Base-by-base conservation (phyloP, 1,284 basidiomycete species). In the Singerocomus inundabilis region DNA sequence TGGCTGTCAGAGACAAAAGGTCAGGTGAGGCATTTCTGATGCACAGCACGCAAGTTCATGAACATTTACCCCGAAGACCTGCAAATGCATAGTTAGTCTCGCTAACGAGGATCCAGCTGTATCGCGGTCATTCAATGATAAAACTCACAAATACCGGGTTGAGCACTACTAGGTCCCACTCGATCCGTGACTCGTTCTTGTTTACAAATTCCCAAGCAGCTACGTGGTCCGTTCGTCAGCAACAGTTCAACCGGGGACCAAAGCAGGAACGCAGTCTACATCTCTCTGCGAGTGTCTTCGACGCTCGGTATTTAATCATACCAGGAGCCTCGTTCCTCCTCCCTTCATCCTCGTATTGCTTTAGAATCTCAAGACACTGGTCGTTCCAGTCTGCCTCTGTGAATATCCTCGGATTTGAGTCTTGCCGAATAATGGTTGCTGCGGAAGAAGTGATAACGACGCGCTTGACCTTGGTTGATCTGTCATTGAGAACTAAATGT, bases 271-370 rank as follows among this genome's bases (percentile, higher is more conserved):
- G 24, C 1, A 4, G 5, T 44, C 62, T 55, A 77, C 77, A 78
- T 55, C 67, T 71, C 64, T 93, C 89, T 2, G 88, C 87, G 2
- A 91, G 70, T 5, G 78, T 81, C 72, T 92, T 91, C 24, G 77
- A 79, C 13, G 77, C 79, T 37, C 72, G 67, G 61, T 86, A 88
- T 60, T 79, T 81, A 37, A 69, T 63, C 7, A 63, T 49, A 1
- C 57, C 56, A 2, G 67, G 43, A 1, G 82, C 78, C 13, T 75
- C 72, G n/a, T 64, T 62, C 42, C 26, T 57, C 16, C 62, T 63
- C 12, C 85, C 83, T 45, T 79, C 73, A 52, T 77, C 68, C 57
- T 77, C 71, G 11, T 83, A 73, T 53, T 77, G 68, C 58, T 79
- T 73, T n/a, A 85, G 72, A 40, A 77, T 70, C 21, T 74, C 63